phyloP scores from a whole-genome alignment of 441 rosid species.

The Bruguiera hainesii region DNA sequence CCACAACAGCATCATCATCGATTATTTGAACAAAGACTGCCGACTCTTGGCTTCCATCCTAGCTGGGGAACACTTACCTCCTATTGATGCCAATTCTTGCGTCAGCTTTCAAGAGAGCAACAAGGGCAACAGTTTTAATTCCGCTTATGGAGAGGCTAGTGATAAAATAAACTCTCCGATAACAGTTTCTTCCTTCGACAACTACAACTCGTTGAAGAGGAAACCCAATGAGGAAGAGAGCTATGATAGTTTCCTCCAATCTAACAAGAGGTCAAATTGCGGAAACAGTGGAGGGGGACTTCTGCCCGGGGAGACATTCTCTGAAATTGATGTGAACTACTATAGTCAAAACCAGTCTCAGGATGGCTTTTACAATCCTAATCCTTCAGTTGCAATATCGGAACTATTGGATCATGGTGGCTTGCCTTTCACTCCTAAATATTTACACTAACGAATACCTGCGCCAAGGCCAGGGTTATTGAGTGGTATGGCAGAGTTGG shows the following conservation, averaged over 20 bases:
- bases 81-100: constrained; percentile 23
- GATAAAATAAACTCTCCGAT: constrained; percentile 19
- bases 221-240: constrained; percentile 18
- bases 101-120: constrained; percentile 28
- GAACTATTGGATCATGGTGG: constrained; percentile 29
- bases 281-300: constrained; percentile 13
- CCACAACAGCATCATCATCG: constrained; percentile 23
- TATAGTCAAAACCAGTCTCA: constrained; percentile 23
- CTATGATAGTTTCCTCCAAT: constrained; percentile 12
- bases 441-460: constrained; percentile 10
- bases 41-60: constrained; percentile 38
- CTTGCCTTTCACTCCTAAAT: constrained; percentile 22
- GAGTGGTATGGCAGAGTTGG: neutral
- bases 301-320: constrained; percentile 10
- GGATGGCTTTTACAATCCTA: constrained; percentile 23
- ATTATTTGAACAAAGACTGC: constrained; percentile 30
- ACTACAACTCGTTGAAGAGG: constrained; percentile 23
- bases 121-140: constrained; percentile 9
- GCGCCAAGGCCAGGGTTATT: neutral
- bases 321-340: constrained; percentile 11
- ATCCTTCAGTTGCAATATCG: constrained; percentile 19
- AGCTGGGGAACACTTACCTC: constrained; percentile 28
- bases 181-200: constrained; percentile 27
- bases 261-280: constrained; percentile 14
- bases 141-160: constrained; percentile 9